Evolutionary conservation across 257 asterid species (phyloP), one percentile per base, ranked within the genome.

Genomic region (Eucommia ulmoides): DNA sequence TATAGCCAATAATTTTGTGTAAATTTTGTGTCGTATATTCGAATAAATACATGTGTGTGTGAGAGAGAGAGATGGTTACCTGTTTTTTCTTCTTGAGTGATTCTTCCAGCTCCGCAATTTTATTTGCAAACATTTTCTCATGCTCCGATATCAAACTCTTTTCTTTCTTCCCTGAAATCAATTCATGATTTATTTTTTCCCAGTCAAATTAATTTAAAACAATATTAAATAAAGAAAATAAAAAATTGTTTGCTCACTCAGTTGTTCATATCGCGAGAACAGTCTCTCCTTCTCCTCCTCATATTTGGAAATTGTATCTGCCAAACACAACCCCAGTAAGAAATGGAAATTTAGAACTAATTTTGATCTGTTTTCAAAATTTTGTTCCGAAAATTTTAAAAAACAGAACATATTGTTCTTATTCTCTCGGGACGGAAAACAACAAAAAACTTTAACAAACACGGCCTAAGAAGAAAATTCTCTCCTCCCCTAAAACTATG

Each of bases 231-330:
- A 45, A 49, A 46, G 23, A 54, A 47, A 63, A 20, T 15, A 47
- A 50, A n/a, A n/a, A n/a, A n/a, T n/a, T n/a, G n/a, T n/a, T 29
- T 29, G 60, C 94, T 86, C 61, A 91, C 99, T 79, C 66, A 76
- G 64, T 66, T 86, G 96, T 63, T 83, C 96, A 59, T 83, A 83
- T 52, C 94, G 83, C 12, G 19, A 54, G 65, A 72, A 70, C 55
- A 86, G 18, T 60, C 62, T 79, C 57, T 76, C 83, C 70, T 86
- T 83, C 66, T 91, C 95, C 62, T 79, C 98, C 65, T 91, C 96
- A 42, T 74, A 74, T 69, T 86, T 91, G 74, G 82, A 65, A 65
- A 81, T 52, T 17, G 77, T 70, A 55, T 75, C 95, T 91, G 83
- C 61, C 60, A 49, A 62, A 60, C 56, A 55, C 12, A 29, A 29